Base-by-base conservation (phyloP, 2,329 filamentous ascomycete genomes). In the Fusarium falciforme region DNA sequence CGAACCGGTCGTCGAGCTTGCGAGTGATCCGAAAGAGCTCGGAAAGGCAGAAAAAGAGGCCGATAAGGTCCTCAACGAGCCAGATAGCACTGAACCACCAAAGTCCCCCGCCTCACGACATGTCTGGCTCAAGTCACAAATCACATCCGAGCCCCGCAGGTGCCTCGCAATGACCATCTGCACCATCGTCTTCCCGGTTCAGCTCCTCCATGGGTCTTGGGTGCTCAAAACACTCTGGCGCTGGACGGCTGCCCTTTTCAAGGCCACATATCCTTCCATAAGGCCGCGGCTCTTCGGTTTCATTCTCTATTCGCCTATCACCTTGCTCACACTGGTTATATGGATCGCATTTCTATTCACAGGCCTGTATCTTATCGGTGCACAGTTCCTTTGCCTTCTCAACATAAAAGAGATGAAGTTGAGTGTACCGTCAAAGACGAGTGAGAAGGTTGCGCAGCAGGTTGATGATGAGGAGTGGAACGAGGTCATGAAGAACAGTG, bases 161-260 rank as follows among this genome's bases (percentile, higher is more conserved):
- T 63, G 60, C 7, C 6, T 71, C 5, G 35, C 64, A 1, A 17
- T 71, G 3, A 2, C 61, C 0, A 9, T 54, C 16, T 59, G 44
- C 47, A 20, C 16, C 5, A 20, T 61, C 2, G 11, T 67, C 0
- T n/a, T 75, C 0, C 69, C 66, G 3, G 27, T 71, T 8, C 40
- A 61, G 4, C 31, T 73, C 1, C 52, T 75, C 11, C 69, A 75
- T 8, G 66, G 66, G 6, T 64, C 29, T 5, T 71, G 69, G 63
- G 72, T 75, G 4, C 6, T 75, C 7, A 68, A 29, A 20, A 58
- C 72, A 27, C 31, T 61, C 0, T 75, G 72, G 66, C 63, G 66
- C 11, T 36, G 75, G 2, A 65, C 69, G 2, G 25, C 65, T 8
- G 60, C 49, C 7, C n/a, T 63, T 3, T 10, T 73, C 5, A 61